Evolutionary conservation across 2,329 filamentous ascomycete genomes (phyloP).

Genomic region (Venturia carpophila): DNA sequence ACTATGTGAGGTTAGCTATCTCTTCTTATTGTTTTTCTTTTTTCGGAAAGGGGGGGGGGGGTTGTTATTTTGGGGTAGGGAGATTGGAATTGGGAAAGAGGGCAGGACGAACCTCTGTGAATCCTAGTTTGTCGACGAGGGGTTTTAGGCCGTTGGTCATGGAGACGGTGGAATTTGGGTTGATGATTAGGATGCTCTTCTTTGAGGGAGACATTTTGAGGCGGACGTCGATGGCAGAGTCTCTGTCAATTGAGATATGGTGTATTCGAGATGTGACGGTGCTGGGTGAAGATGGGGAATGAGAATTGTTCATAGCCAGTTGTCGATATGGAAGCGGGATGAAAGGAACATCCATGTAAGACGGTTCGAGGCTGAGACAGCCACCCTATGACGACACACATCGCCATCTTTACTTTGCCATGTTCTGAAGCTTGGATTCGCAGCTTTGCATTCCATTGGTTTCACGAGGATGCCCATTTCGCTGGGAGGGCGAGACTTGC

Average conservation of each 20-base stretch:
- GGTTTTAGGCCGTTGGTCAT: constrained; percentile 64
- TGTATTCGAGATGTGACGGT: background rate
- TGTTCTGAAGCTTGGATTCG: background rate
- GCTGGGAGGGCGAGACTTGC: too few species aligned
- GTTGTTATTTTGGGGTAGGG: constrained; percentile 26
- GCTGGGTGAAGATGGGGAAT: background rate
- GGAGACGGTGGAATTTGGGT: constrained; percentile 65
- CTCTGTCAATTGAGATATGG: background rate
- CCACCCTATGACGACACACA: constrained; percentile 2
- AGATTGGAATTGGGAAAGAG: background rate
- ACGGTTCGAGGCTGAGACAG: background rate
- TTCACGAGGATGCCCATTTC: background rate
- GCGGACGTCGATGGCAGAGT: background rate
- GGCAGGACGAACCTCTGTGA: constrained; percentile 31
- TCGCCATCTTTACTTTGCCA: background rate
- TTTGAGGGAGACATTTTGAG: background rate
- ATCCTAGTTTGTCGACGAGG: constrained; percentile 38
- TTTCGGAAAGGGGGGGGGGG: too few species aligned
- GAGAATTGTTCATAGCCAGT: background rate
- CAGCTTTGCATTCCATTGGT: background rate
- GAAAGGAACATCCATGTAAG: constrained; percentile 8
- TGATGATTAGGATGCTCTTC: constrained; percentile 57
- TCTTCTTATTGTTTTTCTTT: background rate
- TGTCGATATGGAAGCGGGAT: background rate
- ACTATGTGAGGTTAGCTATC: constrained; percentile 33